These are phyloP conservation scores for Fusarium phyllophilum DNA, from an alignment of 2,329 filamentous ascomycete genomes.

Conservation along the genomic window DNA sequence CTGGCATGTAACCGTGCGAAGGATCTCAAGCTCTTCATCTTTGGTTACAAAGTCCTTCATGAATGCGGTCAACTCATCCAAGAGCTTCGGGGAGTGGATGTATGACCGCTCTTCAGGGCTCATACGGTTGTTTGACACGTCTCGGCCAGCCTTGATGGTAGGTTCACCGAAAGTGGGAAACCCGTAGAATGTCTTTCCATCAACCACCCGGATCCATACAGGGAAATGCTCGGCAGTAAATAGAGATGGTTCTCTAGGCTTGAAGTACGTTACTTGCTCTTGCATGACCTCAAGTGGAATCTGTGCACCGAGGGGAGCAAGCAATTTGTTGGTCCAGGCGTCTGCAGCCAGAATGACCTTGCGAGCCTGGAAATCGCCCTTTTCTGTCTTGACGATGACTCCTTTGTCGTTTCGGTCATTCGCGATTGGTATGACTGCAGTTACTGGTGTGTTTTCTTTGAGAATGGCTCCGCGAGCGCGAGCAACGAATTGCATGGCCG, in stretches of 20 bases:
- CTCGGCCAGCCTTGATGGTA: neutral
- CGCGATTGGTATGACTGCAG: neutral
- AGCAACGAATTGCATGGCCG: conserved; percentile 1
- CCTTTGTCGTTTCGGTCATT: neutral
- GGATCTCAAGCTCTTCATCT: neutral
- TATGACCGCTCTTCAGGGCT: neutral
- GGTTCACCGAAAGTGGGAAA: conserved; percentile 3
- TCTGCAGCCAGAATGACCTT: conserved; percentile 2
- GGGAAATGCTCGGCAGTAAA: neutral
- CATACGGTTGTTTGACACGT: neutral
- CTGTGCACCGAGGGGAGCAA: neutral
- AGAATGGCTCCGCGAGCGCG: neutral
- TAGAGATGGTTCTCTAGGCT: neutral
- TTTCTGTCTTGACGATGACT: neutral
- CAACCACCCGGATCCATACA: neutral
- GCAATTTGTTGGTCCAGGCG: conserved; percentile 3
- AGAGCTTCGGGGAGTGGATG: neutral
- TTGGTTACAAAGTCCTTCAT: neutral
- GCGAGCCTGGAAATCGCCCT: neutral
- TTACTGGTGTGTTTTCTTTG: neutral
- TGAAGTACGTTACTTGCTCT: conserved; percentile 8
- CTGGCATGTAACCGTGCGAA: neutral
- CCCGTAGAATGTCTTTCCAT: neutral
- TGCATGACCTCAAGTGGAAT: neutral
- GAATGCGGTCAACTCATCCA: neutral